Percentiles rank a stretch among this genome's conserved stretches.
Conservation (phyloP, 2,329 filamentous ascomycete species). For the Daldinia sp. region DNA sequence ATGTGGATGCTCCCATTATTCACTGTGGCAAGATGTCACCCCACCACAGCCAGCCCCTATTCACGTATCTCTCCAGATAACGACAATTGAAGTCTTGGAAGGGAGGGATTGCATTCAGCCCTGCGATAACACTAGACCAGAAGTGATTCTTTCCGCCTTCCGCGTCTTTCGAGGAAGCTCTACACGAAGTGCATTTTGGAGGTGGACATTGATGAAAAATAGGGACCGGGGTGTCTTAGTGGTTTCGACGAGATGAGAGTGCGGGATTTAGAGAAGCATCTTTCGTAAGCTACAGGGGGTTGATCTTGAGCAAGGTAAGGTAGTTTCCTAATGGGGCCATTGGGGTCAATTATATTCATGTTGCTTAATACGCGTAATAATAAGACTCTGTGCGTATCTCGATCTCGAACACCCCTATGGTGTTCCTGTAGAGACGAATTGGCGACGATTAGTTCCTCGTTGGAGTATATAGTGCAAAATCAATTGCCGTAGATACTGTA, state of each 20-base stretch:
- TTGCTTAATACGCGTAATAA: constrained; percentile 2
- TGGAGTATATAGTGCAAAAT: not conserved
- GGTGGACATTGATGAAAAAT: not conserved
- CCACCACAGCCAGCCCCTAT: not conserved
- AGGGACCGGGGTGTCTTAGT: not conserved
- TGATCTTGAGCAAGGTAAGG: not conserved
- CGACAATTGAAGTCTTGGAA: not conserved
- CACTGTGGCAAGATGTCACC: not conserved
- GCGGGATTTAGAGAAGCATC: not conserved
- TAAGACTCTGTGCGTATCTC: not conserved
- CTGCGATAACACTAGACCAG: not conserved
- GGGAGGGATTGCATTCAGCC: not conserved
- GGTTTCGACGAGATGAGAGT: not conserved
- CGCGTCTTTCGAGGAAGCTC: not conserved
- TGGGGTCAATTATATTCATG: not conserved
- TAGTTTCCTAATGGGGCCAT: not conserved
- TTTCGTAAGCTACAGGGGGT: not conserved
- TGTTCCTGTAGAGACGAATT: not conserved
- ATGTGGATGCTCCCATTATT: not conserved
- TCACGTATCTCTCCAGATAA: not conserved
- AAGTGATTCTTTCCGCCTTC: not conserved
- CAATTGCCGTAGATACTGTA: not conserved
- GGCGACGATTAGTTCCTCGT: not conserved
- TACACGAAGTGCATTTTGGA: not conserved
- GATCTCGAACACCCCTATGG: not conserved